Evolutionary conservation across 345 rosid genomes (phyloP), one percentile per base, ranked within the genome.

Genomic region (Citrus inodora): DNA sequence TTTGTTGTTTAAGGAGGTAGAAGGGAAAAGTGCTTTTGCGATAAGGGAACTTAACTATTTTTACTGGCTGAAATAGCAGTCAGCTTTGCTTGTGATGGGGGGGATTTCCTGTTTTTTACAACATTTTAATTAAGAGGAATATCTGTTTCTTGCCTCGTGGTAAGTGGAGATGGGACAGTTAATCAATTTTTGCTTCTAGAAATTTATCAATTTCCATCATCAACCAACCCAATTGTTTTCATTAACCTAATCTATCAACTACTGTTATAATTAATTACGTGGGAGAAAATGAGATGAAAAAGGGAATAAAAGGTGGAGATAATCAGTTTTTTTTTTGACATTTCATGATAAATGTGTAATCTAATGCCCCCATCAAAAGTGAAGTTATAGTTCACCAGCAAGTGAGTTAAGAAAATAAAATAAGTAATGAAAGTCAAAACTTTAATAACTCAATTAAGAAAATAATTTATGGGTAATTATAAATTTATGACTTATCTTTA

Each of bases 161-260:
- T 48, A 48, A 75, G 61, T 64, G 61, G 40, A 73, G 82, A 80
- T 71, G 83, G 76, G 82, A 67, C 83, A 53, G 68, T 67, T 79
- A 60, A 74, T 76, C 76, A 27, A 11, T 40, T 72, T 55, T 69
- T 17, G 32, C 64, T 77, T 51, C 65, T 65, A 76, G 10, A 76
- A 56, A 46, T 68, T 37, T 7, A 48, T 25, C 46, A 3, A 61
- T 58, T 13, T 22, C 74, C 38, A 75, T 73, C 70, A 46, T 76
- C 78, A 81, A 86, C 83, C 78, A 66, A 80, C 78, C 84, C 48
- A 77, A 55, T 74, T 86, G 82, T 56, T 85, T 82, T 84, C 87
- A 59, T 80, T 58, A 82, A 89, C 84, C 85, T 86, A 77, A 84
- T 82, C 79, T 37, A n/a, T 24, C 89, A 83, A 82, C 80, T 10